Percentiles rank a stretch among this genome's conserved stretches.
phyloP scores from a whole-genome alignment of 306 rosid species.

The Sesbania bispinosa region DNA sequence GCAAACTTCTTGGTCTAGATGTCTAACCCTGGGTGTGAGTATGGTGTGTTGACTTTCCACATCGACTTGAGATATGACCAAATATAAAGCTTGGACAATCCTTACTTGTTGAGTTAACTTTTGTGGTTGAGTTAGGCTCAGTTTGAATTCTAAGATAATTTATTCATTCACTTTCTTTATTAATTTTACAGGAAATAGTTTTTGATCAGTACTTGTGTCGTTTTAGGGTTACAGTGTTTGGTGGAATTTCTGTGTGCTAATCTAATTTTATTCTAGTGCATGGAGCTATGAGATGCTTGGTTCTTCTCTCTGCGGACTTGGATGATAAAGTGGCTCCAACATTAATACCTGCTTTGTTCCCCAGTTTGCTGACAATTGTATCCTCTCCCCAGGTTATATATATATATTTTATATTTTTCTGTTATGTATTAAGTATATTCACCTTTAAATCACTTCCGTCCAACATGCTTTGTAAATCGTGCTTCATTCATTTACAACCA shows the following conservation, averaged over 20 bases:
- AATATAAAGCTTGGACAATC: too few relatives aligned
- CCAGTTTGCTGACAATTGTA: conserved; percentile 72
- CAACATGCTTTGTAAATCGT: too few relatives aligned
- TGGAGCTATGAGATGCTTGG: conserved; percentile 95
- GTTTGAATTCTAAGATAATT: too few relatives aligned
- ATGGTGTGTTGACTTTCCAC: too few relatives aligned
- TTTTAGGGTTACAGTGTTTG: conserved; percentile 5
- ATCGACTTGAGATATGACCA: too few relatives aligned
- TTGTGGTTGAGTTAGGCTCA: too few relatives aligned
- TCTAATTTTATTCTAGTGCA: conserved; percentile 51
- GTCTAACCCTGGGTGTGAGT: too few relatives aligned
- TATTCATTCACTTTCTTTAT: conserved; percentile 1
- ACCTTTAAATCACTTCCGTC: too few relatives aligned
- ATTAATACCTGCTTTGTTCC: conserved; percentile 74
- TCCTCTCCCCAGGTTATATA: conserved; percentile 76
- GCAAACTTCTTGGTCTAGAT: too few relatives aligned
- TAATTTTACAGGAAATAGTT: not conserved
- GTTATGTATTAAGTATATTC: too few relatives aligned
- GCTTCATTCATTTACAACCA: too few relatives aligned
- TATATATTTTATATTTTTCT: conserved; percentile 8
- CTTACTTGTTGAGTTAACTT: too few relatives aligned
- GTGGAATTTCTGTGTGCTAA: conserved; percentile 22
- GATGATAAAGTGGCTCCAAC: conserved; percentile 81
- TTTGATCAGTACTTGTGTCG: not conserved
- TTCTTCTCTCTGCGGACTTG: conserved; percentile 83